These are phyloP conservation scores for Dictyostelium discoideum DNA, from an alignment of 78 protist genomes.

Conservation along the genomic window dicty_2.7 NC_007091.3:2636001-2636500, in stretches of 20 bases:
- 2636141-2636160: not conserved
- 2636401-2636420: no score
- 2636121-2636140: not conserved
- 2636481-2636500: no score
- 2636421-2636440: no score
- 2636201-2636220: not conserved
- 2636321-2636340: no score
- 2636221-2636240: not conserved
- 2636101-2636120: conserved; percentile 80
- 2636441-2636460: no score
- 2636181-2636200: not conserved
- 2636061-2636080: conserved; percentile 82
- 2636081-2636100: conserved; percentile 91
- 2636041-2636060: no score
- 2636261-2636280: not conserved
- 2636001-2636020: no score
- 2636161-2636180: not conserved
- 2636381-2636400: no score
- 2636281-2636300: not conserved
- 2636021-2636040: no score
- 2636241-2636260: not conserved
- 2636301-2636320: not conserved
- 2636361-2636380: no score
- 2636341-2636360: no score
- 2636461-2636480: no score